A percentile compares a stretch with the other conserved stretches of the same genome.
These are phyloP conservation scores for Nadsonia commutata DNA, from an alignment of 1,139 yeast genomes.

Conservation along the genomic window DNA sequence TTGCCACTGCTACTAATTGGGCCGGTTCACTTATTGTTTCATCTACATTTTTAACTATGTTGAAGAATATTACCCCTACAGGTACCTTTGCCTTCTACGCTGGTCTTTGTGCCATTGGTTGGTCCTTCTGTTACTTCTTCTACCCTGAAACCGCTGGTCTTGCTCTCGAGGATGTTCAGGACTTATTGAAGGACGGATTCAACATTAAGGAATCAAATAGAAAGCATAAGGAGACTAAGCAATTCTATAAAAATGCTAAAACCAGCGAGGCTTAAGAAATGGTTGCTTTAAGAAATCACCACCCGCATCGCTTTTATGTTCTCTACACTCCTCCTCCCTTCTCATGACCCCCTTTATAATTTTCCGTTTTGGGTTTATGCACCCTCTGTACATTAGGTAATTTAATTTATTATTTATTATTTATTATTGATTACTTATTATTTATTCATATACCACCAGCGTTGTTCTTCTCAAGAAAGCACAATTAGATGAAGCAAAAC, in stretches of 20 bases:
- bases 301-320: too few species aligned
- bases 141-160: constrained; percentile 88
- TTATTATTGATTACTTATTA: too few species aligned
- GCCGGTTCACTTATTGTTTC: constrained; percentile 85
- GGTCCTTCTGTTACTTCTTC: constrained; percentile 61
- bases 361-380: too few species aligned
- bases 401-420: too few species aligned
- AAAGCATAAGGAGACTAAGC: constrained; percentile 10
- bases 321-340: too few species aligned
- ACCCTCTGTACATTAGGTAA: too few species aligned
- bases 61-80: constrained; percentile 81
- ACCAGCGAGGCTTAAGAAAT: too few species aligned
- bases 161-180: constrained; percentile 82
- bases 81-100: constrained; percentile 91
- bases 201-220: constrained; percentile 58
- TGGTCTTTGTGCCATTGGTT: constrained; percentile 56
- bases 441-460: too few species aligned
- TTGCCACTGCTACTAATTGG: constrained; percentile 94
- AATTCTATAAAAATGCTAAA: not conserved
- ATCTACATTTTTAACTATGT: constrained; percentile 85
- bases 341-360: too few species aligned
- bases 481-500: too few species aligned
- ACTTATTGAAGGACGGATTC: constrained; percentile 67
- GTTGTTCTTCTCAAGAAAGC: too few species aligned
- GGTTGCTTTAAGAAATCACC: too few species aligned